Evolutionary conservation across 805 yeast genomes (phyloP).

Genomic region (Starmerella asiatica): DNA sequence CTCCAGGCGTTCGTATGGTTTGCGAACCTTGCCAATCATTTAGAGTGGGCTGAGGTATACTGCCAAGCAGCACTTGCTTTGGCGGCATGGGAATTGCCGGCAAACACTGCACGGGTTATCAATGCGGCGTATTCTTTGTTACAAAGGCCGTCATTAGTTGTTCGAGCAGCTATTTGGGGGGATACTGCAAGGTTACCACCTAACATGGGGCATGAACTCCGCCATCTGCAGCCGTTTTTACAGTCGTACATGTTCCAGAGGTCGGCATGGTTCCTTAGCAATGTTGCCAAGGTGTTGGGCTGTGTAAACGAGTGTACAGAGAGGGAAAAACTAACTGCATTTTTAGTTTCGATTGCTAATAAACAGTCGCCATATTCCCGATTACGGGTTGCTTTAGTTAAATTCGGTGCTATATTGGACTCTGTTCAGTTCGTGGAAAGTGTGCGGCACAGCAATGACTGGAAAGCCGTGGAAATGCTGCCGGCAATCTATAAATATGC

Average conservation of each 20-base stretch:
- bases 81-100: slow-evolving; percentile 1
- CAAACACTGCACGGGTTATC: background rate
- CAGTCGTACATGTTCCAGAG: slow-evolving; percentile 8
- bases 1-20: slow-evolving; percentile 10
- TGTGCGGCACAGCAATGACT: too few species aligned
- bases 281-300: background rate
- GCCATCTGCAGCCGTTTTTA: slow-evolving; percentile 6
- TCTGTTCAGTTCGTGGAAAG: too few species aligned
- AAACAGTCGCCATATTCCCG: slow-evolving; percentile 6
- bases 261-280: slow-evolving; percentile 1
- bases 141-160: background rate
- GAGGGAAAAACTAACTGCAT: background rate
- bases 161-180: background rate
- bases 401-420: too few species aligned
- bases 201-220: slow-evolving; percentile 4
- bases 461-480: background rate
- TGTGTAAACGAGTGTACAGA: background rate
- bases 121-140: slow-evolving; percentile 1
- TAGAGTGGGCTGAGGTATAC: background rate
- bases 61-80: background rate
- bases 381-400: background rate
- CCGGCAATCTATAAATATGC: too few species aligned
- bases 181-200: too few species aligned
- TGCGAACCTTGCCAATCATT: slow-evolving; percentile 1
- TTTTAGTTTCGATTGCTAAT: background rate